Conservation (phyloP, 1,284 basidiomycete genomes). For the Cutaneotrichosporon spelunceum region DNA sequence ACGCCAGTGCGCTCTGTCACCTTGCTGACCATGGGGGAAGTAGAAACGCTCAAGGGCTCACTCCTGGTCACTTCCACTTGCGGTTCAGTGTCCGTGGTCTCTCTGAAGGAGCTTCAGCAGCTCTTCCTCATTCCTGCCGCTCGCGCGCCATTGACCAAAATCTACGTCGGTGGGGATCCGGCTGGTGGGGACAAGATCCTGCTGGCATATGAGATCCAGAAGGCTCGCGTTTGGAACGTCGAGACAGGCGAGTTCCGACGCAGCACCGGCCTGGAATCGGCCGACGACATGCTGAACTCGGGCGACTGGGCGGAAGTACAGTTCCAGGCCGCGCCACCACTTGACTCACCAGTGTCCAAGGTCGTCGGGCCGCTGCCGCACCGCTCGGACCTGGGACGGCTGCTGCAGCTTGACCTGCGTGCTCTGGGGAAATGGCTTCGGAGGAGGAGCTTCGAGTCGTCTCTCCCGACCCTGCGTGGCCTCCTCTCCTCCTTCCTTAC, state of each 20-base stretch:
- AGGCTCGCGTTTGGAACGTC: constrained; percentile 85
- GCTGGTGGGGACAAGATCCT: constrained; percentile 60
- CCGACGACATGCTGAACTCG: constrained; percentile 66
- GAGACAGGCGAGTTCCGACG: constrained; percentile 78
- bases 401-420: constrained; percentile 33
- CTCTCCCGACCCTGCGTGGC: constrained; percentile 30
- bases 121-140: constrained; percentile 76
- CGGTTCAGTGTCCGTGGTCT: constrained; percentile 76
- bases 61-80: constrained; percentile 70
- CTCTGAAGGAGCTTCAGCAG: constrained; percentile 72
- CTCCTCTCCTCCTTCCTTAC: constrained; percentile 54
- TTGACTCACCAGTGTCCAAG: constrained; percentile 16
- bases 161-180: constrained; percentile 62
- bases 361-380: constrained; percentile 15
- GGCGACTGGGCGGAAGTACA: constrained; percentile 68
- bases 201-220: constrained; percentile 70
- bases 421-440: constrained; percentile 28
- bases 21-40: constrained; percentile 33
- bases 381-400: constrained; percentile 22
- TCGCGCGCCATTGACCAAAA: constrained; percentile 60
- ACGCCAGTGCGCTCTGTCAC: constrained; percentile 50
- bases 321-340: constrained; percentile 35
- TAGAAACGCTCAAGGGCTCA: constrained; percentile 65
- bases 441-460: constrained; percentile 21
- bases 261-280: constrained; percentile 72